A percentile compares a stretch with the other conserved stretches of the same genome.
Conservation (phyloP, 495 filamentous ascomycete genomes). For the Penicillium longicatenatum region DNA sequence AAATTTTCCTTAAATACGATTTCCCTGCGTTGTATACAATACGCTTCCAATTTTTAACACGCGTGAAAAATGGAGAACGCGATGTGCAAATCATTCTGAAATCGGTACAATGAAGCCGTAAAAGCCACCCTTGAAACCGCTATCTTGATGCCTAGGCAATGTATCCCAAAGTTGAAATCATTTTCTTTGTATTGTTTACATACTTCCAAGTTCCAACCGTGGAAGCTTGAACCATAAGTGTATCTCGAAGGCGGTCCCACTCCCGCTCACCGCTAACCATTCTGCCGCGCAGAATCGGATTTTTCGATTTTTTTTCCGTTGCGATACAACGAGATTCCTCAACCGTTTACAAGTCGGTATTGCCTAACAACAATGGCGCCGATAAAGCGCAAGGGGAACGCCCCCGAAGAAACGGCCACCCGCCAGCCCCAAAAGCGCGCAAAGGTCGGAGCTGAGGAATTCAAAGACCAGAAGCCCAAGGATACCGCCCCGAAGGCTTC, state of each 20-base stretch:
- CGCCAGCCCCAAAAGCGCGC: slow-evolving; percentile 49
- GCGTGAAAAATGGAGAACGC: no score
- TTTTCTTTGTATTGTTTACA: neutral
- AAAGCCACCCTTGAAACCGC: no score
- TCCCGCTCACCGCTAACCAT: slow-evolving; percentile 20
- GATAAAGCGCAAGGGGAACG: slow-evolving; percentile 54
- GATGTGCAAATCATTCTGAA: no score
- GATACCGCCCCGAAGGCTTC: slow-evolving; percentile 41
- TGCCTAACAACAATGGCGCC: slow-evolving; percentile 48
- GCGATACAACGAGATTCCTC: slow-evolving; percentile 29
- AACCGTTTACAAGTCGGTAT: slow-evolving; percentile 34
- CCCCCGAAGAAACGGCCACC: slow-evolving; percentile 38
- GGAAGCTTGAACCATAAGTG: neutral
- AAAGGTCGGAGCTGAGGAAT: slow-evolving; percentile 46
- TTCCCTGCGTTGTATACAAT: no score
- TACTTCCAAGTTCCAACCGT: neutral
- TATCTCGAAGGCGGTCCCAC: slow-evolving; percentile 11
- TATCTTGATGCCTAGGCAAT: no score
- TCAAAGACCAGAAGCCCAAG: slow-evolving; percentile 35
- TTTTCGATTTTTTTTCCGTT: slow-evolving; percentile 43
- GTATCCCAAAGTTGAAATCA: no score
- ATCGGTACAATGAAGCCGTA: no score
- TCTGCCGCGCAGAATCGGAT: slow-evolving; percentile 31
- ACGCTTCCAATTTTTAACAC: no score
- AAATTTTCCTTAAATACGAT: no score